Evolutionary conservation across 139 green algal genomes (phyloP).

Genomic region (Chlorella sorokiniana): DNA sequence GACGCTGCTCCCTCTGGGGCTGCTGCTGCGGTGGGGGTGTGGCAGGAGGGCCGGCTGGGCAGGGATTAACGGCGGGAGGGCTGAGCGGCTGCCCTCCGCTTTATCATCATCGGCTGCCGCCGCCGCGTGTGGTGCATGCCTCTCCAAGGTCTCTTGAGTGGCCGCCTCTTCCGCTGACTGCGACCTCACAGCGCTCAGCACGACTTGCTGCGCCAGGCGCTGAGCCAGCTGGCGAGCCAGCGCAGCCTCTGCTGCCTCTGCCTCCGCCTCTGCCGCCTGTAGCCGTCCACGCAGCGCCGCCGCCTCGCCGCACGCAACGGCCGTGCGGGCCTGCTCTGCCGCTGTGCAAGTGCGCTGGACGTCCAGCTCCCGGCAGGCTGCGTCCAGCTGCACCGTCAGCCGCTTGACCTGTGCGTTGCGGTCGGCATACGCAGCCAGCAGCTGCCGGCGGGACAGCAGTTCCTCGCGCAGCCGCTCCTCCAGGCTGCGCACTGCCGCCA

Average conservation of each 20-base stretch:
- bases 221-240: background rate
- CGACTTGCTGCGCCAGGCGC: background rate
- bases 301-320: background rate
- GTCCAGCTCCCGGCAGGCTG: background rate
- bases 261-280: background rate
- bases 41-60: background rate
- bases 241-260: background rate
- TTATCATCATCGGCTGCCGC: no score
- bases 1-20: background rate
- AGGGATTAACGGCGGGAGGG: no score
- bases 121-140: no score
- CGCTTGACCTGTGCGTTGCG: background rate
- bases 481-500: conserved; percentile 7
- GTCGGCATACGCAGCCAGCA: conserved; percentile 3
- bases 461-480: conserved; percentile 2
- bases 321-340: background rate
- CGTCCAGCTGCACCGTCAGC: background rate
- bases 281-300: background rate
- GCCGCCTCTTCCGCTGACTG: no score
- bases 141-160: no score
- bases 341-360: no score
- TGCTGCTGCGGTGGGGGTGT: background rate
- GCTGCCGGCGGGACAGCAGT: background rate
- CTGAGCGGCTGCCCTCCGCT: background rate
- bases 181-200: background rate